Evolutionary conservation across 139 green algal species (phyloP), one percentile per base, ranked within the genome.

Genomic region (Tetraselmis chui): DNA sequence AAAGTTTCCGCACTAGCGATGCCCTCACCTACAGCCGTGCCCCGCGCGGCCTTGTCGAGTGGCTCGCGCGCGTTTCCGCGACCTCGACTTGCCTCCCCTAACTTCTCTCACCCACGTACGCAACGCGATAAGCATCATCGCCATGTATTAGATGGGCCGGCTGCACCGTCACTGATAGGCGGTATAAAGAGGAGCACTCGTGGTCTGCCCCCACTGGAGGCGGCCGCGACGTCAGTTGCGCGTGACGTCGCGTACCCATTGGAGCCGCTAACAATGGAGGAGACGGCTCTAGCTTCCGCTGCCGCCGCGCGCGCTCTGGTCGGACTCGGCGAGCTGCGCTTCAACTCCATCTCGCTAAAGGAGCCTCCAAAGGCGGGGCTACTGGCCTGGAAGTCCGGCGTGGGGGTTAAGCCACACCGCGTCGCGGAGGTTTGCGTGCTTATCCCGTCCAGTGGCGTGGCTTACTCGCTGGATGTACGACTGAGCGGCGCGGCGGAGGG

Each of bases 351-450:
- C 30, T 76, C 81, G 2, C 81, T 84, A 24, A 1, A 2, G 31
- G 81, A 84, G 30, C 81, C 81, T 2, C 29, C 81, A 2, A 84
- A 84, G 74, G 2, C 23, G 30, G 45, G 77, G 59, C 75, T 85
- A 25, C 1, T 30, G 2, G 76, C 76, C 1, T 81, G 45, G 74
- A 67, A 29, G 2, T 31, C 31, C 23, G 76, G 31, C 29, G 58
- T 76, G 1, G 81, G 76, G 23, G 30, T 31, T 2, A 29, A 25
- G 18, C 76, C 76, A 1, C 1, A 1, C 1, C 31, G 76, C 75
- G 11, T 67, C 22, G 81, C 31, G 29, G 45, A 67, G 26, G 81
- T 81, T 1, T 23, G 67, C 32, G 31, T 81, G 30, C 1, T 26
- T 2, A 5, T 29, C 31, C 78, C 26, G 26, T 2, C 29, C 78